Conservation (phyloP, 1,139 yeast species). For the Pichia sp. region DNA sequence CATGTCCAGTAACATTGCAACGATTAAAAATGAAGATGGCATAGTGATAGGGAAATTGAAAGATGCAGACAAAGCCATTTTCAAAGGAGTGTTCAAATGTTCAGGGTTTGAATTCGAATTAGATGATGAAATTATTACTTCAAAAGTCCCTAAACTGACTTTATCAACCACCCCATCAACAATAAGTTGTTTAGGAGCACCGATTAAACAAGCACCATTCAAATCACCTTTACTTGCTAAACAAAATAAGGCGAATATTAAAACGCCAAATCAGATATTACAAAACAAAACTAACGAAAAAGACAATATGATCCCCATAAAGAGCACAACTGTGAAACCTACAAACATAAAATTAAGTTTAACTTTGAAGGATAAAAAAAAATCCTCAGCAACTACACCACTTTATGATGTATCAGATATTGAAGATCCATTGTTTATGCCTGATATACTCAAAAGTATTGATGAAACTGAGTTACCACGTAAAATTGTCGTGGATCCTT, state of each 20-base stretch:
- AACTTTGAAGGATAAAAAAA: neutral
- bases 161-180: neutral
- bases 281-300: neutral
- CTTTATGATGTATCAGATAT: conserved; percentile 22
- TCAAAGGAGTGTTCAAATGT: conserved; percentile 40
- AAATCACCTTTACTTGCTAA: conserved; percentile 7
- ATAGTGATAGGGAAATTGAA: conserved; percentile 18
- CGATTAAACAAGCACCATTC: conserved; percentile 1
- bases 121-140: conserved; percentile 29
- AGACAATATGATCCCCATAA: too few relatives aligned
- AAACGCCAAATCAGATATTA: too few relatives aligned
- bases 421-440: conserved; percentile 40
- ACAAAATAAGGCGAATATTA: neutral
- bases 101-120: conserved; percentile 53
- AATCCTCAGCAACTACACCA: conserved; percentile 1
- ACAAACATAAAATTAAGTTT: too few relatives aligned
- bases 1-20: conserved; percentile 18
- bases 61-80: conserved; percentile 26
- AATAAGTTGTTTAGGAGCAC: too few relatives aligned
- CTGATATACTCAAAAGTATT: conserved; percentile 26
- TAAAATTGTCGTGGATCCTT: conserved; percentile 63
- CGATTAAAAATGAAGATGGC: conserved; percentile 23
- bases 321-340: too few relatives aligned
- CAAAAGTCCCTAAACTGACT: conserved; percentile 9
- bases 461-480: conserved; percentile 10